Conservation (phyloP, 2,329 filamentous ascomycete species). For the Trichoderma sp. region DNA sequence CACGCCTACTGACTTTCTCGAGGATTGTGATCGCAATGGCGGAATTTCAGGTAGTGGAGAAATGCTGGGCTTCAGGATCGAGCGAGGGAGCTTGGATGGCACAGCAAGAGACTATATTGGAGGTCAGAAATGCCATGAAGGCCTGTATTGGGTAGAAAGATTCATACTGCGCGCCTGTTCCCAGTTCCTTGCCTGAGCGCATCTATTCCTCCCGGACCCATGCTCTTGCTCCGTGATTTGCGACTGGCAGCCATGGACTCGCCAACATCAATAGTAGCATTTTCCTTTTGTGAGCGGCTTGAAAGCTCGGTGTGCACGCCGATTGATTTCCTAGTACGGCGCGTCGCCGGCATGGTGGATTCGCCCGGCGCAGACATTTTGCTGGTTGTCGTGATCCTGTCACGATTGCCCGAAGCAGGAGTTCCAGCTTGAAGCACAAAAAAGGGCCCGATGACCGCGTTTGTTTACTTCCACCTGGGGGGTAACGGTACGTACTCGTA, state of each 20-base stretch:
- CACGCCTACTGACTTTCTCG: conserved; percentile 21
- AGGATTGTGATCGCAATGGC: conserved; percentile 50
- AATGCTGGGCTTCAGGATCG: conserved; percentile 79
- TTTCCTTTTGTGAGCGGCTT: conserved; percentile 69
- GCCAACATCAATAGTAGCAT: conserved; percentile 66
- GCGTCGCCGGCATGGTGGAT: conserved; percentile 54
- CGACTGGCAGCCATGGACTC: conserved; percentile 51
- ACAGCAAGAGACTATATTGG: conserved; percentile 53
- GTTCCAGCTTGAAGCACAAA: conserved; percentile 24
- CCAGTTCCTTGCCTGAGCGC: conserved; percentile 71
- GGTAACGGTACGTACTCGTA: conserved; percentile 22
- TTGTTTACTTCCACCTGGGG: conserved; percentile 22
- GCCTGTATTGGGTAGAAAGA: conserved; percentile 5
- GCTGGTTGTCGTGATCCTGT: conserved; percentile 21
- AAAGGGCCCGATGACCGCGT: conserved; percentile 30
- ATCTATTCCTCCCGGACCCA: conserved; percentile 88
- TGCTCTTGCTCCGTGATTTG: conserved; percentile 85
- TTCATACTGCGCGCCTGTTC: conserved; percentile 73
- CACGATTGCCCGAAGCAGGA: conserved; percentile 24
- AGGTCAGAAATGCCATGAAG: conserved; percentile 22
- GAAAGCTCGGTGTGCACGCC: conserved; percentile 54
- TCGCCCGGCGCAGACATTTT: conserved; percentile 36
- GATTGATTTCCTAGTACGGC: conserved; percentile 69
- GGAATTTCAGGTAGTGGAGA: conserved; percentile 66
- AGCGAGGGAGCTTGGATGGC: conserved; percentile 54